Evolutionary conservation across 2,329 filamentous ascomycete genomes (phyloP).

Genomic region (Hypoxylon sp.): DNA sequence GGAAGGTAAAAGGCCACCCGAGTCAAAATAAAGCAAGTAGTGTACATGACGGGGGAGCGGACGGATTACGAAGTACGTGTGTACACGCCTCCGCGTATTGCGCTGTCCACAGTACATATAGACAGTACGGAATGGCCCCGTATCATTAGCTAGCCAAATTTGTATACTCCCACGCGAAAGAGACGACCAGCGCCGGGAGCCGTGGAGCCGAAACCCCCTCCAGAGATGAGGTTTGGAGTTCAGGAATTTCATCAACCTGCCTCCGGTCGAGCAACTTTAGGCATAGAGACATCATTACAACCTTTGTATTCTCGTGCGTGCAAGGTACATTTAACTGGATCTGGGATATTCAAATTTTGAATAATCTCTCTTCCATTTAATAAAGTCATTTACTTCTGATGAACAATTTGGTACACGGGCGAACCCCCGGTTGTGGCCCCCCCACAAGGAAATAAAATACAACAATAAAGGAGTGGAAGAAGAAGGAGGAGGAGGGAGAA

Average conservation of each 20-base stretch:
- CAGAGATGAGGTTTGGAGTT: conserved; percentile 34
- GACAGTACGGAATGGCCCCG: conserved; percentile 46
- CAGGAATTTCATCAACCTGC: conserved; percentile 36
- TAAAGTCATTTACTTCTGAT: conserved; percentile 14
- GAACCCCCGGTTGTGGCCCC: conserved; percentile 34
- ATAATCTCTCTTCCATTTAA: conserved; percentile 1
- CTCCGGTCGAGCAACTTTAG: conserved; percentile 37
- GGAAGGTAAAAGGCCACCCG: conserved; percentile 14
- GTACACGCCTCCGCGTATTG: conserved; percentile 40
- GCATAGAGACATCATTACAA: conserved; percentile 3
- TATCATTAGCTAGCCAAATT: conserved; percentile 45
- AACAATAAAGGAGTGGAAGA: conserved; percentile 24
- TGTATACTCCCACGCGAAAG: conserved; percentile 44
- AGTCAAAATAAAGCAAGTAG: conserved; percentile 30
- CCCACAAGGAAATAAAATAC: conserved; percentile 35
- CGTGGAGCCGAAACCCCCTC: conserved; percentile 46
- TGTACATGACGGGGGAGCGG: conserved; percentile 18
- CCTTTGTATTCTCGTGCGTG: conserved; percentile 10
- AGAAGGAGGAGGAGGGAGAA: conserved; percentile 11
- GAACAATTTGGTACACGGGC: conserved; percentile 21
- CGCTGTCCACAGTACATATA: conserved; percentile 42
- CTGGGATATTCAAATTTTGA: not conserved
- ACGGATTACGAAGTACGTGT: conserved; percentile 40
- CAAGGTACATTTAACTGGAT: not conserved
- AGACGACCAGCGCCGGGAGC: conserved; percentile 47